phyloP scores from a whole-genome alignment of 495 filamentous ascomycete species.

The Penicillium salamii region DNA sequence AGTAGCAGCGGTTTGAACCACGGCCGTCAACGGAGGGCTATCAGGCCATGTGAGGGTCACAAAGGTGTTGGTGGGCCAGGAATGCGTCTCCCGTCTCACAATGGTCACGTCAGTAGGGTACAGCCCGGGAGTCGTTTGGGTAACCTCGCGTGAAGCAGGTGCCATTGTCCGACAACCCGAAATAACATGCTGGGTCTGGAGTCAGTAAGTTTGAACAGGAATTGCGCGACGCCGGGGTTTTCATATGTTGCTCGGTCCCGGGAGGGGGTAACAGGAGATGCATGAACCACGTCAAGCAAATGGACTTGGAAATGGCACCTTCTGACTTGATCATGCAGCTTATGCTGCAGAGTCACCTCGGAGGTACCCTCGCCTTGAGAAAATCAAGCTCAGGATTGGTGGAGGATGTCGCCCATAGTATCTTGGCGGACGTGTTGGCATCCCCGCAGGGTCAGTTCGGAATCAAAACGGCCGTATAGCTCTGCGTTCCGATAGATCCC shows the following conservation, averaged over 20 bases:
- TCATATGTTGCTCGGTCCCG: neutral
- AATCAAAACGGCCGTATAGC: neutral
- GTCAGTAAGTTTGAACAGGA: neutral
- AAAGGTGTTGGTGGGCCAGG: neutral
- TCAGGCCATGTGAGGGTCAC: neutral
- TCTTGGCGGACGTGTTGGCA: neutral
- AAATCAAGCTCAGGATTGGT: neutral
- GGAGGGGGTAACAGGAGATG: no score
- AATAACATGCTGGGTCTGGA: neutral
- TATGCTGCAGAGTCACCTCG: neutral
- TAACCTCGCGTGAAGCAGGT: constrained; percentile 1
- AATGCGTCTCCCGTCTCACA: neutral
- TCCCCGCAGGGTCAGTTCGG: neutral
- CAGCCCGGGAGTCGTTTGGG: neutral
- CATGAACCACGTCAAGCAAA: constrained; percentile 1
- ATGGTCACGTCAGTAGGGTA: neutral
- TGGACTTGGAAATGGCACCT: neutral
- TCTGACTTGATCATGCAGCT: constrained; percentile 6
- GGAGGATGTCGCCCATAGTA: neutral
- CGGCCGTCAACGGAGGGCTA: neutral
- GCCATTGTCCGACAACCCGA: neutral
- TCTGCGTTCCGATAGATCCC: neutral
- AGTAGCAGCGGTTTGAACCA: neutral
- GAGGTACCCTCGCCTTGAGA: neutral
- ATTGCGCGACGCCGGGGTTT: neutral